Conservation (phyloP, 192 early-diverging fungal genomes). For the Martensiomyces pterosporus region DNA sequence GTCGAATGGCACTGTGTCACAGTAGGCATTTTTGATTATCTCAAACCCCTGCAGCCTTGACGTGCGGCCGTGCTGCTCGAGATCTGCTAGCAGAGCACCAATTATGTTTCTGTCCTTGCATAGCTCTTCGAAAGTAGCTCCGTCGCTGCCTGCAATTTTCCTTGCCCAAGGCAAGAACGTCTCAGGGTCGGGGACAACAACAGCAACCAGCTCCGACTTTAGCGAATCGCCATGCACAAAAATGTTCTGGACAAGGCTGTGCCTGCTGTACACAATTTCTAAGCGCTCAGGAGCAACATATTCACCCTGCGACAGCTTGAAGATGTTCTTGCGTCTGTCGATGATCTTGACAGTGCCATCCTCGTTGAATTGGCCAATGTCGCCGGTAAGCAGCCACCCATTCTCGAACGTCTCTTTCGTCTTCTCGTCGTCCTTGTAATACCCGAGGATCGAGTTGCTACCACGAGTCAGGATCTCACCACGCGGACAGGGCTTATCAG, state of each 20-base stretch:
- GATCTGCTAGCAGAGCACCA: slow-evolving; percentile 57
- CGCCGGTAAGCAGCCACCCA: slow-evolving; percentile 85
- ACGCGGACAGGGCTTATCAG: slow-evolving; percentile 75
- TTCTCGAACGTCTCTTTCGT: slow-evolving; percentile 72
- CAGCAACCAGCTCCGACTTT: slow-evolving; percentile 73
- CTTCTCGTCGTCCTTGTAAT: slow-evolving; percentile 74
- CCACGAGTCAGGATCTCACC: slow-evolving; percentile 90
- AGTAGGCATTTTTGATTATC: slow-evolving; percentile 60
- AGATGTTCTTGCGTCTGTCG: slow-evolving; percentile 79
- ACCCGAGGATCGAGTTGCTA: slow-evolving; percentile 66
- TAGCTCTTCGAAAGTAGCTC: slow-evolving; percentile 47
- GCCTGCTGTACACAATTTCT: slow-evolving; percentile 71
- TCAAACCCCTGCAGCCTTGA: slow-evolving; percentile 87
- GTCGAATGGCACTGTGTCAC: slow-evolving; percentile 66
- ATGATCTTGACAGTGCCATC: slow-evolving; percentile 74
- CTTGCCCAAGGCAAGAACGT: slow-evolving; percentile 64
- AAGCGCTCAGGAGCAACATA: slow-evolving; percentile 91
- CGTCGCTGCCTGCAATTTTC: slow-evolving; percentile 17
- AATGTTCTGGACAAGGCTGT: slow-evolving; percentile 74
- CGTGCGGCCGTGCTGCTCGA: slow-evolving; percentile 59
- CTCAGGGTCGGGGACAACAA: slow-evolving; percentile 81
- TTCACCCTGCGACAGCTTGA: slow-evolving; percentile 86
- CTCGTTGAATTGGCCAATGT: slow-evolving; percentile 76
- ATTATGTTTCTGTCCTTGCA: slow-evolving; percentile 49
- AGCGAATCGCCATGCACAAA: slow-evolving; percentile 93